phyloP scores from a whole-genome alignment of 176 grass and related monocot species.

The Oryza meridionalis region DNA sequence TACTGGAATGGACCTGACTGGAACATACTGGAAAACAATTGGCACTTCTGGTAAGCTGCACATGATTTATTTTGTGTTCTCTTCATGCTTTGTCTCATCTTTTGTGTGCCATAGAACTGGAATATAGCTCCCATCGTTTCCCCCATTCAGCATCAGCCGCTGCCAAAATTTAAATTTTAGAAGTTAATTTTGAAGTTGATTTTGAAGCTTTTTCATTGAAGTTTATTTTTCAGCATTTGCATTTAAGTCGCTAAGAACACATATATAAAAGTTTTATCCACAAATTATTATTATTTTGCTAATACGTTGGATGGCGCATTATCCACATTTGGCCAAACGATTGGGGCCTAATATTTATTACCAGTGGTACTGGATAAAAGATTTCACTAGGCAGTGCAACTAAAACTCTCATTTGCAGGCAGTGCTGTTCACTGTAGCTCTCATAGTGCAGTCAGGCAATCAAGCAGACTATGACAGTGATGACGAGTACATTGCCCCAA shows the following conservation, averaged over 20 bases:
- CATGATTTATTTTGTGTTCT: neutral
- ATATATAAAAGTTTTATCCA: too few species aligned
- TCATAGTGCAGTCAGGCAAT: slow-evolving; percentile 72
- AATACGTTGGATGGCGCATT: too few species aligned
- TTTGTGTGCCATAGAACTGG: slow-evolving; percentile 5
- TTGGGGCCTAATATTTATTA: neutral
- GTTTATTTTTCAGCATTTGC: too few species aligned
- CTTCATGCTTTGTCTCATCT: neutral
- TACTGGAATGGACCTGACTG: neutral
- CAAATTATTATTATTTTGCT: too few species aligned
- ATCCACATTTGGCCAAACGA: too few species aligned
- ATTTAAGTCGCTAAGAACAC: too few species aligned
- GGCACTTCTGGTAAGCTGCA: neutral
- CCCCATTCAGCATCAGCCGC: too few species aligned
- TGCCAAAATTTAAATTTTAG: too few species aligned
- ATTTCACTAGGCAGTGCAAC: slow-evolving; percentile 2
- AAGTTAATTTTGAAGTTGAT: too few species aligned
- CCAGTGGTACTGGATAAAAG: neutral
- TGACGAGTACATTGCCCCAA: slow-evolving; percentile 65
- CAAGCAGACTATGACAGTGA: slow-evolving; percentile 78
- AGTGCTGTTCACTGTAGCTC: slow-evolving; percentile 70
- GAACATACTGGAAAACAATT: neutral
- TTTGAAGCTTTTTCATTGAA: too few species aligned
- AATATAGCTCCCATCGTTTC: too few species aligned
- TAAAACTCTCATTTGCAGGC: slow-evolving; percentile 54